These are phyloP conservation scores for Parasitella parasitica DNA, from an alignment of 371 early-diverging fungal species.

Conservation along the genomic window DNA sequence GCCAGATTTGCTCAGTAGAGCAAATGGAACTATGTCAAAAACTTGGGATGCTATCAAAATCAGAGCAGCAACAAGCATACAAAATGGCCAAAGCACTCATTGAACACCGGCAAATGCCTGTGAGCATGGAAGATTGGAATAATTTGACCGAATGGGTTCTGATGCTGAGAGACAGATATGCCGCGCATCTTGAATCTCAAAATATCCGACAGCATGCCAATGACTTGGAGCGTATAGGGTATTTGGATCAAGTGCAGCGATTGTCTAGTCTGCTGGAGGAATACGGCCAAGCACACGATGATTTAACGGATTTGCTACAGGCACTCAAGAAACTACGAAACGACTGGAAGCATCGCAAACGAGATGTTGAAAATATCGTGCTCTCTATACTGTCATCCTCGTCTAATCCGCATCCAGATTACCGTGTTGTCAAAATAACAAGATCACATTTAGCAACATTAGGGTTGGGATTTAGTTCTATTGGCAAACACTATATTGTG, in stretches of 20 bases:
- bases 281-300: conserved; percentile 33
- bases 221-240: conserved; percentile 18
- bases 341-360: conserved; percentile 32
- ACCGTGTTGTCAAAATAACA: conserved; percentile 22
- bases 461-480: conserved; percentile 24
- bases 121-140: conserved; percentile 15
- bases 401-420: conserved; percentile 1
- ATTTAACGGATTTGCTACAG: conserved; percentile 20
- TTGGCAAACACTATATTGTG: conserved; percentile 28
- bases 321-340: conserved; percentile 25
- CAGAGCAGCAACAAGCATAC: conserved; percentile 24
- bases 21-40: conserved; percentile 30
- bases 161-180: conserved; percentile 26
- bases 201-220: conserved; percentile 15
- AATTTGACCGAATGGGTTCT: conserved; percentile 25
- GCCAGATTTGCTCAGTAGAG: conserved; percentile 27
- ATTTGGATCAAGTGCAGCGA: conserved; percentile 22
- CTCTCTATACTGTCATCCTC: conserved; percentile 24
- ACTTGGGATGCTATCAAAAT: conserved; percentile 19
- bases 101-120: conserved; percentile 16
- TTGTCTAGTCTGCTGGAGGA: conserved; percentile 17
- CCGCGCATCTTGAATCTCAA: conserved; percentile 18
- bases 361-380: conserved; percentile 31
- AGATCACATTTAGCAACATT: conserved; percentile 18
- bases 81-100: conserved; percentile 25